Evolutionary conservation across 2,329 filamentous ascomycete species (phyloP).

Genomic region (Hypoxylon sp.): DNA sequence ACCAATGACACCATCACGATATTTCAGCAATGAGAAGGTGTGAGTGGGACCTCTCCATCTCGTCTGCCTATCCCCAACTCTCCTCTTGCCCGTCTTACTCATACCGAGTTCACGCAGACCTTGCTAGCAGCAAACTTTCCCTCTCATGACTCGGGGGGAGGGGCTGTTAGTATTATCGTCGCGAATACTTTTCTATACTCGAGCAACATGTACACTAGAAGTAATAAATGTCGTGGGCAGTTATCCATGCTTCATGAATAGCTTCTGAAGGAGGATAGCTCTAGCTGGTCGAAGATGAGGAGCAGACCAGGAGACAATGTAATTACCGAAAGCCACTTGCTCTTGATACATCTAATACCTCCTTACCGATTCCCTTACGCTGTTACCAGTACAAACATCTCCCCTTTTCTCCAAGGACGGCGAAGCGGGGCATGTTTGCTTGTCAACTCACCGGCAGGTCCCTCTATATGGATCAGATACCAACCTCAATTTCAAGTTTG

Average conservation of each 20-base stretch:
- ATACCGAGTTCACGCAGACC: conserved; percentile 19
- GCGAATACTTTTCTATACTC: neutral
- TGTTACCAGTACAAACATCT: too few relatives aligned
- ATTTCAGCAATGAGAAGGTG: conserved; percentile 7
- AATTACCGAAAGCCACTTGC: too few relatives aligned
- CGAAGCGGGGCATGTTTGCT: too few relatives aligned
- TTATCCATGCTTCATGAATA: too few relatives aligned
- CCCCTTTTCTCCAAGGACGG: too few relatives aligned
- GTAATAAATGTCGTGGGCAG: neutral
- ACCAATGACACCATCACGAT: conserved; percentile 1
- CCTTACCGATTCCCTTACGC: too few relatives aligned
- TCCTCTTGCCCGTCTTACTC: conserved; percentile 30
- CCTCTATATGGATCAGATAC: too few relatives aligned
- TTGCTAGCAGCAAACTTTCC: neutral
- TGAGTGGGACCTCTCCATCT: conserved; percentile 19
- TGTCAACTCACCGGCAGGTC: too few relatives aligned
- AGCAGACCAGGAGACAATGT: too few relatives aligned
- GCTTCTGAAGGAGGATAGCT: too few relatives aligned
- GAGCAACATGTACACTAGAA: neutral
- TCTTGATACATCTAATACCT: too few relatives aligned
- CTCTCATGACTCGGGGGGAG: neutral
- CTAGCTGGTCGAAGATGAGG: neutral
- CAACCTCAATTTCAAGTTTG: too few relatives aligned
- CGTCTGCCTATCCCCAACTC: conserved; percentile 8
- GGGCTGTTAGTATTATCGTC: neutral